Conservation (phyloP, 495 filamentous ascomycete genomes). For the Cercophora newfieldiana region DNA sequence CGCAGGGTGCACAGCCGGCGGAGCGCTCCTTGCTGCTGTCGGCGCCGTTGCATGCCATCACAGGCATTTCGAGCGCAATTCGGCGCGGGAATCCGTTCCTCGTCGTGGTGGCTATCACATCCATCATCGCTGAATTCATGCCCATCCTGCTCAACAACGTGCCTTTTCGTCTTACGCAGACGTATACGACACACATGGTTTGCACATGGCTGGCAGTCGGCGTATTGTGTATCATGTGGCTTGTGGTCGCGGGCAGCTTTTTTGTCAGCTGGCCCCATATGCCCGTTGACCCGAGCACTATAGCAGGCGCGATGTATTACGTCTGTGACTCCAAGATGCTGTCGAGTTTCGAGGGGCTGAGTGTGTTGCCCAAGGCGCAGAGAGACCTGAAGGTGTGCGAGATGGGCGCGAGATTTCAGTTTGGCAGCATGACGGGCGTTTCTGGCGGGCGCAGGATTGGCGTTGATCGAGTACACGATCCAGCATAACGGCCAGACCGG, state of each 20-base stretch:
- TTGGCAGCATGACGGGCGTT: slow-evolving; percentile 23
- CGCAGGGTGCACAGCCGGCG: slow-evolving; percentile 22
- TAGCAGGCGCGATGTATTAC: slow-evolving; percentile 31
- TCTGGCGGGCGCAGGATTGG: slow-evolving; percentile 21
- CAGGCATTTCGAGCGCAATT: slow-evolving; percentile 34
- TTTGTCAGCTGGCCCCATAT: slow-evolving; percentile 29
- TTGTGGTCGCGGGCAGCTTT: slow-evolving; percentile 32
- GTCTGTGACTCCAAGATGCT: slow-evolving; percentile 30
- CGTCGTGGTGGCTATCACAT: slow-evolving; percentile 30
- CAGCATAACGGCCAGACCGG: neutral
- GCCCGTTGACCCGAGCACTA: slow-evolving; percentile 31
- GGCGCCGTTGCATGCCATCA: slow-evolving; percentile 31
- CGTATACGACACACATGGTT: slow-evolving; percentile 31
- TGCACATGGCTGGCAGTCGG: slow-evolving; percentile 36
- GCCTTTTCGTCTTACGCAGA: slow-evolving; percentile 35
- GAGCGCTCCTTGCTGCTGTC: slow-evolving; percentile 32
- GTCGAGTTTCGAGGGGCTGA: slow-evolving; percentile 22
- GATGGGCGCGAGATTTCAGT: slow-evolving; percentile 19
- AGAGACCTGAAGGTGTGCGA: slow-evolving; percentile 20
- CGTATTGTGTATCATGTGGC: slow-evolving; percentile 38
- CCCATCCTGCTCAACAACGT: slow-evolving; percentile 39
- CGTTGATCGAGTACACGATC: slow-evolving; percentile 22
- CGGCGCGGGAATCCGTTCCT: slow-evolving; percentile 31
- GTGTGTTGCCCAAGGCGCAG: slow-evolving; percentile 20
- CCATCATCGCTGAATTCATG: slow-evolving; percentile 38